These are phyloP conservation scores for Pseudonitzschia delicatissima DNA, from an alignment of 108 stramenopile genomes.

Conservation along the genomic window DNA sequence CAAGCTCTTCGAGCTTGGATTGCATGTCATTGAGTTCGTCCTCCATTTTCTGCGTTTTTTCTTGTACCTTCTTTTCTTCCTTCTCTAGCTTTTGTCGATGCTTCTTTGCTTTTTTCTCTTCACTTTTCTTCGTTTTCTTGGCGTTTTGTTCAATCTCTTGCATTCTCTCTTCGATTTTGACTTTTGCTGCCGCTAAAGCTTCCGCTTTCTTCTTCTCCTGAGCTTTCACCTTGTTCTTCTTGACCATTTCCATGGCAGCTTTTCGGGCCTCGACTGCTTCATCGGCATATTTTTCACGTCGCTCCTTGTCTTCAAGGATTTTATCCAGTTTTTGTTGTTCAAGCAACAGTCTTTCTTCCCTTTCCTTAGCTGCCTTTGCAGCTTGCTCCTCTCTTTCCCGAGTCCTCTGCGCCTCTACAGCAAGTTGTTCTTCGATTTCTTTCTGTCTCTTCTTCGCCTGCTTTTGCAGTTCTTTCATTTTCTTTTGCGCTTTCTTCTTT, in stretches of 20 bases:
- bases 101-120: neutral
- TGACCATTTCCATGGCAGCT: neutral
- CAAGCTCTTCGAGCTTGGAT: neutral
- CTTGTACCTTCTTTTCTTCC: neutral
- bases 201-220: neutral
- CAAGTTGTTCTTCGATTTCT: neutral
- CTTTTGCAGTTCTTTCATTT: neutral
- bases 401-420: conserved; percentile 1
- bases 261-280: neutral
- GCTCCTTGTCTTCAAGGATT: conserved; percentile 1
- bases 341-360: neutral
- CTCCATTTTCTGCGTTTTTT: neutral
- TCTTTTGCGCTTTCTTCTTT: neutral
- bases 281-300: neutral
- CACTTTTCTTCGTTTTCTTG: neutral
- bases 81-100: neutral
- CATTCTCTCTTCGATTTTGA: neutral
- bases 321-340: neutral
- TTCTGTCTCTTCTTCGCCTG: neutral
- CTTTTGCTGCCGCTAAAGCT: neutral
- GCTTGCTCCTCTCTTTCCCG: neutral
- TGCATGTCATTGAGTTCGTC: neutral
- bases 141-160: neutral
- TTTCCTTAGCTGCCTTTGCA: neutral
- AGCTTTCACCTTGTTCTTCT: neutral